Evolutionary conservation across 2,329 filamentous ascomycete species (phyloP).

Genomic region (Pseudogymnoascus sp.): DNA sequence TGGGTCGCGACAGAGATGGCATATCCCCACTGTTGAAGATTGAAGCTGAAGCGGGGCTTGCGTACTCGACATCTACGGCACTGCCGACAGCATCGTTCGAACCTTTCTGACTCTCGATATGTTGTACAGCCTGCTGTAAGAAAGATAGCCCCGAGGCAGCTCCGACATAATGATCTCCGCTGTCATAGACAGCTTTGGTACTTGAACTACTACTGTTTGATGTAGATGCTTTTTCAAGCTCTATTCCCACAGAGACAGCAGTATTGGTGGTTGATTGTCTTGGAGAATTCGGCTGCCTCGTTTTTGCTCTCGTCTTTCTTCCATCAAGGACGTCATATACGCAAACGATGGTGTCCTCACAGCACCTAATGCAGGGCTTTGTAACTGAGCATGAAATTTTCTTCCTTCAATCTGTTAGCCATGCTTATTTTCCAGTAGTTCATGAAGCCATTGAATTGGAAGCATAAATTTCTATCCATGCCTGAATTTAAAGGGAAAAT

Average conservation of each 20-base stretch:
- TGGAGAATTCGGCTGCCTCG: background rate
- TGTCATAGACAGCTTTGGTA: conserved; percentile 11
- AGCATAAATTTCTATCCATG: background rate
- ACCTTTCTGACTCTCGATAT: conserved; percentile 37
- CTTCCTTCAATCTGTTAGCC: background rate
- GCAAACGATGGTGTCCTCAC: background rate
- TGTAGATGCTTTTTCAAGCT: background rate
- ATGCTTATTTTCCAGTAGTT: background rate
- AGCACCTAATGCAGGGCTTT: conserved; percentile 6
- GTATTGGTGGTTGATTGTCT: background rate
- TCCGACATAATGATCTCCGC: conserved; percentile 49
- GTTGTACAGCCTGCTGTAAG: conserved; percentile 45
- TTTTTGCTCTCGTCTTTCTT: conserved; percentile 21
- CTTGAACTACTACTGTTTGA: background rate
- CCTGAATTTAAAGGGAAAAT: background rate
- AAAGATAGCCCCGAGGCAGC: conserved; percentile 49
- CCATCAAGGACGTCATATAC: background rate
- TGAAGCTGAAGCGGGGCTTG: conserved; percentile 10
- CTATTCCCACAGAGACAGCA: background rate
- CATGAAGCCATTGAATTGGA: background rate
- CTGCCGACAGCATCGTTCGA: background rate
- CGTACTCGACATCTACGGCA: conserved; percentile 1
- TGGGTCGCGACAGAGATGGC: background rate
- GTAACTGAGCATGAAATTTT: conserved; percentile 6
- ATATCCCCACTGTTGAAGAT: conserved; percentile 24